Base-by-base conservation (phyloP, 306 rosid genomes). In the Hippophae gyantsensis region DNA sequence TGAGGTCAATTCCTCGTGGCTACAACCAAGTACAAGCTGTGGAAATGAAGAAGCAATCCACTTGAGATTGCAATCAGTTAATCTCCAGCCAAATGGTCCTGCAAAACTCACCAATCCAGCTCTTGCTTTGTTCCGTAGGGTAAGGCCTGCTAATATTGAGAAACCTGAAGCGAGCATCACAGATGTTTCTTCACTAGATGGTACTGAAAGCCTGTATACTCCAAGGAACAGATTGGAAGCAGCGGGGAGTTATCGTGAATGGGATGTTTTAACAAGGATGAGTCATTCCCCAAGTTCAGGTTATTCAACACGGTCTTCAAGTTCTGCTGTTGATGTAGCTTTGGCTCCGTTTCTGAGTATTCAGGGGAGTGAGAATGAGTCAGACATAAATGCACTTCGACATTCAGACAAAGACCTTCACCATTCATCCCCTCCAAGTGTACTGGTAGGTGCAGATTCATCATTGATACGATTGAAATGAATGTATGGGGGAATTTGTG, bases 371-470 rank as follows among this genome's bases (percentile, higher is more conserved):
- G 88, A 63, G 50, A 69, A 57, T 75, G 78, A 54, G 10, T 73
- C 74, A 44, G 72, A 69, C 46, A 65, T 56, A 54, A 66, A 38
- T 56, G 40, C 11, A 47, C 58, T 49, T 18, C 48, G 73, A 57
- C 66, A 13, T 58, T 57, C 13, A 52, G 68, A 70, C 62, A 70
- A 72, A 43, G 83, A 71, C 60, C 63, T 52, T 55, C 61, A 14
- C 45, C 79, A 61, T 56, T 71, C 86, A 64, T 85, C 88, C 60
- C 80, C 85, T 52, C 78, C 84, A 51, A 78, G 79, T 71, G 83
- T 81, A 61, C 70, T 82, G 84, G 89, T 77, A 76, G 56, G 75
- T 43, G 42, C 25, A 40, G 53, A 57, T 10, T 13, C 63, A 26
- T 10, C 45, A 56, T 54, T 43, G 52, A 11, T 69, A 61, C 43